Evolutionary conservation across 768 basidiomycete genomes (phyloP).

Genomic region (Pisolithus marmoratus): DNA sequence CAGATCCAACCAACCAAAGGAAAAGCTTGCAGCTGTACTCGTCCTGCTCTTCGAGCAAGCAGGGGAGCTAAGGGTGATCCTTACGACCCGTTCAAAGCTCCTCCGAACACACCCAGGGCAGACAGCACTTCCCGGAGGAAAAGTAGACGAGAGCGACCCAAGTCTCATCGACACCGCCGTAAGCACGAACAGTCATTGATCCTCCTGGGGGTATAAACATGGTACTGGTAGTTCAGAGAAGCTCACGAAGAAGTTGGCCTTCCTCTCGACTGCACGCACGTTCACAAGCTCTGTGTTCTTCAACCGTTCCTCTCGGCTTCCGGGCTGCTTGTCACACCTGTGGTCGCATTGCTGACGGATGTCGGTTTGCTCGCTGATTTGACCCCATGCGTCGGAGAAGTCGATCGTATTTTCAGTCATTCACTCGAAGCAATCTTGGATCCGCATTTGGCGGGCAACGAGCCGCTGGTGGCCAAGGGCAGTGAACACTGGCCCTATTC

Average conservation of each 20-base stretch:
- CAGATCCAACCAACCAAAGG: conserved; percentile 30
- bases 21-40: conserved; percentile 68
- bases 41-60: conserved; percentile 72
- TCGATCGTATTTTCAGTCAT: conserved; percentile 75
- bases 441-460: conserved; percentile 39
- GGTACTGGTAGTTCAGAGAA: conserved; percentile 58
- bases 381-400: conserved; percentile 58
- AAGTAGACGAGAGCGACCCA: conserved; percentile 59
- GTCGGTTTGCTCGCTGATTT: conserved; percentile 44
- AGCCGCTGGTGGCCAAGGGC: conserved; percentile 47
- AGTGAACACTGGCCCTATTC: conserved; percentile 78
- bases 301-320: conserved; percentile 66
- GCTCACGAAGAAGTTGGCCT: conserved; percentile 82
- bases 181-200: conserved; percentile 21
- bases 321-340: conserved; percentile 70
- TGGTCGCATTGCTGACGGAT: conserved; percentile 65
- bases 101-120: conserved; percentile 75
- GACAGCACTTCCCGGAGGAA: conserved; percentile 81
- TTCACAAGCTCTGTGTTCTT: conserved; percentile 56
- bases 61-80: conserved; percentile 63
- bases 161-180: conserved; percentile 72
- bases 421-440: conserved; percentile 71
- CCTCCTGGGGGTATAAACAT: not conserved
- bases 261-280: conserved; percentile 47
- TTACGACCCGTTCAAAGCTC: conserved; percentile 80